Percentiles rank a stretch among this genome's conserved stretches.
Conservation (phyloP, 345 rosid species). For the Arabis alpina region DNA sequence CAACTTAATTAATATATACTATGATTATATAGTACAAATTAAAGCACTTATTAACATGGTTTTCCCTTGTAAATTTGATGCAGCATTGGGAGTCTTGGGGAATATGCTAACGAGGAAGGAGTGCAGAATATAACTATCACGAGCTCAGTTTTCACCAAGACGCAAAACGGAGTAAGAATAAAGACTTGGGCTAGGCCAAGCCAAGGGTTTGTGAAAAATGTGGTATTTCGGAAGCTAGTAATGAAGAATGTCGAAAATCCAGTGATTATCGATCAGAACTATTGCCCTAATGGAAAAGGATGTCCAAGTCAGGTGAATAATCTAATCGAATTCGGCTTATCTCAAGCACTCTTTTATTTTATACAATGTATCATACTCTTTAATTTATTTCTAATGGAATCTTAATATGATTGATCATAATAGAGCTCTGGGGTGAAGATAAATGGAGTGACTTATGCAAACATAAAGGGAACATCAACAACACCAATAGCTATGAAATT, state of each 20-base stretch:
- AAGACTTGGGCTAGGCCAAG: conserved; percentile 65
- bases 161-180: conserved; percentile 65
- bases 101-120: conserved; percentile 45
- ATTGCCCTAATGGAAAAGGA: conserved; percentile 52
- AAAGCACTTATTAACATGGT: conserved; percentile 7
- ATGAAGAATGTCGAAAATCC: conserved; percentile 57
- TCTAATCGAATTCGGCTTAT: neutral
- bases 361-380: neutral
- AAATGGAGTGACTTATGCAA: conserved; percentile 58
- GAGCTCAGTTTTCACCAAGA: conserved; percentile 43
- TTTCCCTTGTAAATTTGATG: conserved; percentile 10
- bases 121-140: conserved; percentile 53
- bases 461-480: conserved; percentile 70
- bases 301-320: conserved; percentile 58
- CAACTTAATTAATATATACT: neutral
- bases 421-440: conserved; percentile 56
- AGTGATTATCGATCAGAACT: conserved; percentile 60
- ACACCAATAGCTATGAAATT: conserved; percentile 60
- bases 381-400: neutral
- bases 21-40: neutral
- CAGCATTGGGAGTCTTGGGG: conserved; percentile 65
- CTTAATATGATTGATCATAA: neutral
- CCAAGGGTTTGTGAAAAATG: conserved; percentile 49
- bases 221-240: conserved; percentile 42
- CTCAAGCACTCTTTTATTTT: neutral